These are phyloP conservation scores for Penicillium sp. DNA, from an alignment of 2,329 filamentous ascomycete species.

Conservation along the genomic window DNA sequence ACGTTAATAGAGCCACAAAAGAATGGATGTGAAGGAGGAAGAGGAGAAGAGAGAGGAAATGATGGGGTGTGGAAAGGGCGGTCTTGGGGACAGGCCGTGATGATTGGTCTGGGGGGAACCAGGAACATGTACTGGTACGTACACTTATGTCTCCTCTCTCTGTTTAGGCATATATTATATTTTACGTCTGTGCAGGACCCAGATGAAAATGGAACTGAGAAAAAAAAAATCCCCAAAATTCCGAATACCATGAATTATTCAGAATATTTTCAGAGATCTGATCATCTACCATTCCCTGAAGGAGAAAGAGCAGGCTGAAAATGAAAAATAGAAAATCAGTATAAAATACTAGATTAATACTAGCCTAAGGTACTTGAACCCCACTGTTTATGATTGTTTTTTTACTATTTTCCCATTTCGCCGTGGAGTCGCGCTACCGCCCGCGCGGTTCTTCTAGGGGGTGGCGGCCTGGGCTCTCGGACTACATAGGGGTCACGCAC, in stretches of 20 bases:
- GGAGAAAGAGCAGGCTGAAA: slow-evolving; percentile 6
- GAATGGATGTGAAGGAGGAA: slow-evolving; percentile 8
- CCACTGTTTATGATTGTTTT: neutral
- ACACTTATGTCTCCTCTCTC: neutral
- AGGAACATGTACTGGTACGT: neutral
- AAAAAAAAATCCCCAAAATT: neutral
- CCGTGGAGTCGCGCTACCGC: slow-evolving; percentile 25
- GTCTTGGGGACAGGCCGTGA: slow-evolving; percentile 7
- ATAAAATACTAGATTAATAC: neutral
- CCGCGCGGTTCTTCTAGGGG: slow-evolving; percentile 32
- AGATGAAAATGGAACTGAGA: neutral
- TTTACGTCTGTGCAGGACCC: neutral
- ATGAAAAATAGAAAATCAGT: slow-evolving; percentile 1
- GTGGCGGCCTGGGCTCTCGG: slow-evolving; percentile 26
- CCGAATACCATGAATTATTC: neutral
- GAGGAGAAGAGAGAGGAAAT: slow-evolving; percentile 19
- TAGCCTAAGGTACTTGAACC: neutral
- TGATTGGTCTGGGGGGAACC: slow-evolving; percentile 2
- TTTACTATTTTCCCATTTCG: slow-evolving; percentile 2
- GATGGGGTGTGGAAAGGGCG: slow-evolving; percentile 7
- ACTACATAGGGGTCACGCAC: slow-evolving; percentile 2
- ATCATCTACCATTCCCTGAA: slow-evolving; percentile 1
- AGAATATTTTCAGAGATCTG: slow-evolving; percentile 9
- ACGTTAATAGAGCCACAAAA: slow-evolving; percentile 9
- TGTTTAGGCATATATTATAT: neutral